Evolutionary conservation across 2,329 filamentous ascomycete genomes (phyloP), one percentile per base, ranked within the genome.

Genomic region (Fusarium coffeatum): DNA sequence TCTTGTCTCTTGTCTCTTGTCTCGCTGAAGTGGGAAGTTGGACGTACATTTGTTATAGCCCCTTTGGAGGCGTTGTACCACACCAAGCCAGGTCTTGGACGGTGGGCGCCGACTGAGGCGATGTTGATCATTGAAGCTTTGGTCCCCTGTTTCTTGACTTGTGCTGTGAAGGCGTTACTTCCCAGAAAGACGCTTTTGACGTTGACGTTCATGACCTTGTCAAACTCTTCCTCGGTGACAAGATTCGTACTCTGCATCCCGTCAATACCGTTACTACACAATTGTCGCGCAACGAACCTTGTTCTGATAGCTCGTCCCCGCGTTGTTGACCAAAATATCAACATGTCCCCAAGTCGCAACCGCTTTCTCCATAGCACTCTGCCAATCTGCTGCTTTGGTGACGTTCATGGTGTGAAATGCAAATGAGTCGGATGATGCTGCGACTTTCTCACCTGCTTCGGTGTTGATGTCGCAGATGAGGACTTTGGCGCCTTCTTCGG

Each of bases 51-150:
- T 71, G 86, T 85, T 13, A 90, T 86, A 1, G 90, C 90, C 1
- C 87, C 89, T 76, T 92, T 92, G 45, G 86, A 88, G 2, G 89
- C 88, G 74, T 91, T 92, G 74, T 92, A 92, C 89, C 90, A 92
- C 3, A 89, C 89, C 47, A 92, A 74, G 0, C 88, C 86, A 0
- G 88, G 87, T 25, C 90, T 82, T 0, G 90, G 90, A 27, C 90
- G 28, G 6, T 62, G 49, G 0, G 56, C 62, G 1, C 53, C 61
- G 3, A 66, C 61, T 5, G 49, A 54, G 34, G 61, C 46, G 9
- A 71, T 66, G 25, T 71, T 71, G 42, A 61, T 69, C 55, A 68
- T 49, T 2, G 61, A 61, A 0, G 50, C 66, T 11, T 62, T 67
- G 3, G 34, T 40, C 0, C 60, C 60, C 1, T 69, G 66, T 2